phyloP scores from a whole-genome alignment of 2,329 filamentous ascomycete species.

The Diaporthe sp. region DNA sequence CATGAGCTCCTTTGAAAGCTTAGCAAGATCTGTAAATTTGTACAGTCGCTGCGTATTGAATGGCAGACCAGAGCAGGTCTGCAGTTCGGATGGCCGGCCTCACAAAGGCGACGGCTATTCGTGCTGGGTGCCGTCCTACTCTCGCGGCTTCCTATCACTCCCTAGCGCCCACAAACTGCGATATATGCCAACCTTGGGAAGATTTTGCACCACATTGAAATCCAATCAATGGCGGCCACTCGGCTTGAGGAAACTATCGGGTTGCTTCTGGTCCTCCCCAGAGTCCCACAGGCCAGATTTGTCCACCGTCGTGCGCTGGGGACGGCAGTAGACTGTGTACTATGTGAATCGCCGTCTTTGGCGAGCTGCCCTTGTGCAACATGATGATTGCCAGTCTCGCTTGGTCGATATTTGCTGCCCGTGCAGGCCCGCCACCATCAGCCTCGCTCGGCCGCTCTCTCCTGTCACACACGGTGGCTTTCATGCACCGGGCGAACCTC shows the following conservation, averaged over 20 bases:
- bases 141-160: not conserved
- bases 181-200: not conserved
- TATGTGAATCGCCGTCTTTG: not conserved
- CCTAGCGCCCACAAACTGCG: not conserved
- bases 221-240: not conserved
- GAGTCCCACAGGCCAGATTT: not conserved
- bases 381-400: not conserved
- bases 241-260: too few relatives aligned
- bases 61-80: not conserved
- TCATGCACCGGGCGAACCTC: not conserved
- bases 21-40: too few relatives aligned
- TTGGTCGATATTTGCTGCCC: not conserved
- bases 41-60: not conserved
- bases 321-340: not conserved
- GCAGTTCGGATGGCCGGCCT: not conserved
- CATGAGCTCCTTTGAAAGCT: not conserved
- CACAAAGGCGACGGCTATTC: not conserved
- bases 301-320: not conserved
- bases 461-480: not conserved
- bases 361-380: not conserved
- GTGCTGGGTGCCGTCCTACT: not conserved
- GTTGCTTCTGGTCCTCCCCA: not conserved
- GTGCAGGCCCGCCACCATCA: not conserved
- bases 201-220: too few relatives aligned
- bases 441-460: not conserved